Base-by-base conservation (phyloP, 352 stramenopile genomes). In the Lagenidium sp. region DNA sequence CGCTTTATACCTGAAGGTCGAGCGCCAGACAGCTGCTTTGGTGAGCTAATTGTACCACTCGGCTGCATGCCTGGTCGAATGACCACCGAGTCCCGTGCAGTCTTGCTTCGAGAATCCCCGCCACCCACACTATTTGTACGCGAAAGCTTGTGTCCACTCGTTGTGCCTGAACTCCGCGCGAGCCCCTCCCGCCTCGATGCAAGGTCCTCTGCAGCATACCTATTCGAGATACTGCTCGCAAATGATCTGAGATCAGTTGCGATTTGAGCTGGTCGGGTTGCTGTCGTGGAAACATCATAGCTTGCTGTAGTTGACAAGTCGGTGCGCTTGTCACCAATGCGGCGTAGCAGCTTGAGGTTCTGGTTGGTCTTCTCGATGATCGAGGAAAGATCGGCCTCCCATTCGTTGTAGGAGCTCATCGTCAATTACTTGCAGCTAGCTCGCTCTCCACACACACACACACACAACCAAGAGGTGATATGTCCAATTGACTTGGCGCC, bases 331-430 rank as follows among this genome's bases (percentile, higher is more conserved):
- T 89, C 73, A 39, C 79, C 76, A 34, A 89, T 86, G 44, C 77
- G 76, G 10, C 79, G 76, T 47, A 89, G 60, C 26, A 89, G 62
- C 57, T 87, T 87, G 43, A 89, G 68, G 60, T 89, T 92, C 48
- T 85, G 80, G 55, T 88, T 91, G 44, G 79, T 91, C 61, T 91
- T 88, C 46, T 91, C 79, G 38, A 91, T 88, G 71, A 88, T 88
- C 11, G 79, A 87, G 36, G 78, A 82, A 41, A 92, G 52, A 44
- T 92, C 79, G 41, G 73, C 74, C 53, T 92, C 76, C 79, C 79
- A 92, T 25, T 84, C 76, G 47, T 80, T 72, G 50, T 71, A 74
- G 16, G 47, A 57, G 32, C 41, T 59, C 30, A 19, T 41, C 49
- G 29, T 30, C 37, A 34, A 70, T 86, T 88, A 50, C 28, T 35